Conservation (phyloP, 306 rosid species). For the Prosopis cineraria region DNA sequence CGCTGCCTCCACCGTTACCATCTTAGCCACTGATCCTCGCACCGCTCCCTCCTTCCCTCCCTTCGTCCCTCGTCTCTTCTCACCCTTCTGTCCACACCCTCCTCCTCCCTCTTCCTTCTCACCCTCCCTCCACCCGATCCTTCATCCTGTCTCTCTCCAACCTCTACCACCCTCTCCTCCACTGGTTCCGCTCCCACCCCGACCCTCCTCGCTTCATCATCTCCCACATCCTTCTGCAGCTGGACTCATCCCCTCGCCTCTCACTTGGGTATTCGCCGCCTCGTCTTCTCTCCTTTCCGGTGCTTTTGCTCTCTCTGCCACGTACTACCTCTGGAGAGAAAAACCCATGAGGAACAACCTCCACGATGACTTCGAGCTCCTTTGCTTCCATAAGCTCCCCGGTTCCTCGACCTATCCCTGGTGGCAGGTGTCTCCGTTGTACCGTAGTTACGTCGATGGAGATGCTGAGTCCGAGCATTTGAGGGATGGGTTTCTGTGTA, state of each 20-base stretch:
- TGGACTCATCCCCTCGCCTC: conserved; percentile 57
- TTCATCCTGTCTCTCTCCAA: conserved; percentile 38
- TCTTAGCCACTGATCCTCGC: conserved; percentile 32
- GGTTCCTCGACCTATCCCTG: conserved; percentile 55
- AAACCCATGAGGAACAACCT: conserved; percentile 3
- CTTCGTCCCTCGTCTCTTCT: too few species aligned
- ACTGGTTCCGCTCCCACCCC: conserved; percentile 39
- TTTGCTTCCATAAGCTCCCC: conserved; percentile 38
- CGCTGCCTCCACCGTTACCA: conserved; percentile 26
- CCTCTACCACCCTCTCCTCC: conserved; percentile 36
- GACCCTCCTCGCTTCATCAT: conserved; percentile 43
- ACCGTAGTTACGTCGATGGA: conserved; percentile 36
- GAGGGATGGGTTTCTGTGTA: conserved; percentile 13
- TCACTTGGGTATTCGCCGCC: conserved; percentile 37
- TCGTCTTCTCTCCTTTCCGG: conserved; percentile 54
- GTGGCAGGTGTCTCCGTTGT: conserved; percentile 60
- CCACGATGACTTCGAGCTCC: conserved; percentile 34
- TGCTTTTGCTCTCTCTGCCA: conserved; percentile 44
- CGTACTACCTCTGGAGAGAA: conserved; percentile 35
- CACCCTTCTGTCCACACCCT: too few species aligned
- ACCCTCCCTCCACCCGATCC: conserved; percentile 27
- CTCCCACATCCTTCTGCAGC: conserved; percentile 59
- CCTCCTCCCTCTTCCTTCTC: conserved; percentile 50
- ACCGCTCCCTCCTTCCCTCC: too few species aligned
- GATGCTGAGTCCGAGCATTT: conserved; percentile 31